phyloP scores from a whole-genome alignment of 2,329 filamentous ascomycete genomes.

The Cytospora leucostoma region DNA sequence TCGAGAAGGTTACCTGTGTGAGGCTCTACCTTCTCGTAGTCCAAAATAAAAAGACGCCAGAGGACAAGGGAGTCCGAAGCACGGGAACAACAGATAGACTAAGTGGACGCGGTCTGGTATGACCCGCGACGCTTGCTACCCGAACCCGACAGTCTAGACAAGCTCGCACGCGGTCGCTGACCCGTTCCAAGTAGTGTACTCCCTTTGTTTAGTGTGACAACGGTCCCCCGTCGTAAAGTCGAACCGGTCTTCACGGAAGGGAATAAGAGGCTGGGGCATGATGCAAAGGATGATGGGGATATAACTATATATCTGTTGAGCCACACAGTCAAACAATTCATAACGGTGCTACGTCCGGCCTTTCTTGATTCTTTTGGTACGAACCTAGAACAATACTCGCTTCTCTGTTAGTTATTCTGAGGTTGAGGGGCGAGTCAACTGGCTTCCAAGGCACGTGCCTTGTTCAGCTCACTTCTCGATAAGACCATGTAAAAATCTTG shows the following conservation, averaged over 20 bases:
- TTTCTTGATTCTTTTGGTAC: not conserved
- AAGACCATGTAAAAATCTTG: too few relatives aligned
- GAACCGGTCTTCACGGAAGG: not conserved
- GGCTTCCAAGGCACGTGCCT: not conserved
- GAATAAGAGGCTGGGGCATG: not conserved
- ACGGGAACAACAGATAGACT: not conserved
- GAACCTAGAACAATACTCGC: not conserved
- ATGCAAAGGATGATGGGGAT: not conserved
- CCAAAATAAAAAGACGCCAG: not conserved
- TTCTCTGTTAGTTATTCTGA: not conserved
- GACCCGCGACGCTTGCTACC: not conserved
- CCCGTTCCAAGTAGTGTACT: not conserved
- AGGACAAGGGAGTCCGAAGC: not conserved
- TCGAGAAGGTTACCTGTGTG: not conserved
- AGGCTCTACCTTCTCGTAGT: too few relatives aligned
- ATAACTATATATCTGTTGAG: not conserved
- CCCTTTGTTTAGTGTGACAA: not conserved
- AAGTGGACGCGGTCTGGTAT: not conserved
- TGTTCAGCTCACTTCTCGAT: not conserved
- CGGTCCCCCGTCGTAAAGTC: not conserved
- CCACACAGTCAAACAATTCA: not conserved
- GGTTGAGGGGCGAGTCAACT: not conserved
- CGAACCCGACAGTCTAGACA: not conserved
- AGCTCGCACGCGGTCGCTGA: not conserved
- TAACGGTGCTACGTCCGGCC: not conserved